Percentiles rank a stretch among this genome's conserved stretches.
These are phyloP conservation scores for Blastobotrys buckinghamii DNA, from an alignment of 1,139 yeast species.

Conservation along the genomic window DNA sequence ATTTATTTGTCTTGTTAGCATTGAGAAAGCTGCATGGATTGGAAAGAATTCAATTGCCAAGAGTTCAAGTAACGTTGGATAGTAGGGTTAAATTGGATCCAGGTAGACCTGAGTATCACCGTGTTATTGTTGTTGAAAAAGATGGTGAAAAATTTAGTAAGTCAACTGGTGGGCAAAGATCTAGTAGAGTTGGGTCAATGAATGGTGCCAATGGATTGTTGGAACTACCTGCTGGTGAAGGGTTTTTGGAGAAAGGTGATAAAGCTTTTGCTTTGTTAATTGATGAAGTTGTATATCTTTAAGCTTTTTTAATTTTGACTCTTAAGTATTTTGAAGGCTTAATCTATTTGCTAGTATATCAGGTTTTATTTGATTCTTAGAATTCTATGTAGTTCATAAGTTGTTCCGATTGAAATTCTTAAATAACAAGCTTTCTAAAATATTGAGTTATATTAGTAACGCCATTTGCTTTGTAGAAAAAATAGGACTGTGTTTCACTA, in stretches of 20 bases:
- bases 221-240: conserved; percentile 32
- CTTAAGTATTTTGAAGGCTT: no score
- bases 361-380: no score
- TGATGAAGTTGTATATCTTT: neutral
- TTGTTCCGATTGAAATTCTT: no score
- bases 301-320: no score
- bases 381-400: no score
- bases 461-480: no score
- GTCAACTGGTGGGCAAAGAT: conserved; percentile 45
- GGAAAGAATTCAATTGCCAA: conserved; percentile 18
- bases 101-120: conserved; percentile 43
- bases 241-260: neutral
- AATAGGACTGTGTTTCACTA: no score
- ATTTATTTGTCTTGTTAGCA: conserved; percentile 44
- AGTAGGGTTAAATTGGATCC: conserved; percentile 37
- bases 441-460: no score
- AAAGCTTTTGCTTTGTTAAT: conserved; percentile 9
- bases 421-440: no score
- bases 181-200: conserved; percentile 44
- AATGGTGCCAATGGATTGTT: conserved; percentile 41
- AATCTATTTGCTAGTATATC: no score
- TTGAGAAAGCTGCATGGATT: conserved; percentile 35
- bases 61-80: conserved; percentile 31
- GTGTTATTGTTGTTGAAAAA: conserved; percentile 32
- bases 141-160: conserved; percentile 31